These are phyloP conservation scores for Coprinellus micaceus DNA, from an alignment of 768 basidiomycete species.

Conservation along the genomic window DNA sequence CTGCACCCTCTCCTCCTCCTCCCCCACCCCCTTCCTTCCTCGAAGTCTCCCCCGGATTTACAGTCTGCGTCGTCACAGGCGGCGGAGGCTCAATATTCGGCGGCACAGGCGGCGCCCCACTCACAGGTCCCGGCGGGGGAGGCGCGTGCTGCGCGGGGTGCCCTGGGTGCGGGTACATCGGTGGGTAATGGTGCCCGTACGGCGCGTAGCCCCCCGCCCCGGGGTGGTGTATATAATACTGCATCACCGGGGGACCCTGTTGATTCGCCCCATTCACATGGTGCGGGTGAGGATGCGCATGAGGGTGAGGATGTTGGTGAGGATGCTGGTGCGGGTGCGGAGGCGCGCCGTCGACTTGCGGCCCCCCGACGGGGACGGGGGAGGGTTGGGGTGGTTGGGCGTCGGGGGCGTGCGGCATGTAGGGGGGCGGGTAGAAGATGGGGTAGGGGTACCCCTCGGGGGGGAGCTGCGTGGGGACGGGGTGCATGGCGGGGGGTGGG, in stretches of 20 bases:
- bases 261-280: too few species aligned
- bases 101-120: too few species aligned
- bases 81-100: too few species aligned
- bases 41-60: conserved; percentile 26
- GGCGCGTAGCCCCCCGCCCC: conserved; percentile 31
- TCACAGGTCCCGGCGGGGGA: too few species aligned
- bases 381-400: conserved; percentile 25
- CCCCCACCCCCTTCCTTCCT: conserved; percentile 28
- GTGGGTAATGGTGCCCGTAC: conserved; percentile 34
- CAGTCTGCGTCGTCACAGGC: conserved; percentile 18
- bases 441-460: conserved; percentile 41
- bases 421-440: conserved; percentile 37
- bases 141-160: too few species aligned
- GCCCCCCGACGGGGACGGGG: too few species aligned
- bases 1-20: too few species aligned
- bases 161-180: conserved; percentile 25
- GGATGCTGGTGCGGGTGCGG: too few species aligned
- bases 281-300: too few species aligned
- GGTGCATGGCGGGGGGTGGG: conserved; percentile 20
- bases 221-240: conserved; percentile 40
- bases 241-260: too few species aligned
- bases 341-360: too few species aligned
- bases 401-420: conserved; percentile 30
- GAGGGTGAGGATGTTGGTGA: too few species aligned
- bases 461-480: conserved; percentile 26